Conservation (phyloP, 2,329 filamentous ascomycete genomes). For the Metarhizium sp. region DNA sequence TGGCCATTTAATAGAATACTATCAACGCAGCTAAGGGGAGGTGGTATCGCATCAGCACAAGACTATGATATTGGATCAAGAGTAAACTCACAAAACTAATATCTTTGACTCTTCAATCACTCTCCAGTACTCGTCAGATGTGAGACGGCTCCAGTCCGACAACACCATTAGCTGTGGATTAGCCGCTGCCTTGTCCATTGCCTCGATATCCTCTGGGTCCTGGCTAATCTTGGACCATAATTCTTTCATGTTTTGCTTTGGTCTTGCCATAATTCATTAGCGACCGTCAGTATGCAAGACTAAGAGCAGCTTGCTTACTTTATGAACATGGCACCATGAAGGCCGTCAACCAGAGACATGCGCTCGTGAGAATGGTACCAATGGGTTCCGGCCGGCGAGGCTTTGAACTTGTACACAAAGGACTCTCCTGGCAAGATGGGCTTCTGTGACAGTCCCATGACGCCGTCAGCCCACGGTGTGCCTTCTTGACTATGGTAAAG, state of each 20-base stretch:
- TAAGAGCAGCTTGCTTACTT: too few relatives aligned
- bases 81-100: too few relatives aligned
- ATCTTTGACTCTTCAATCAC: neutral
- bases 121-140: conserved; percentile 7
- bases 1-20: conserved; percentile 5
- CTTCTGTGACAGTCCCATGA: conserved; percentile 32
- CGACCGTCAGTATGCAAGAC: too few relatives aligned
- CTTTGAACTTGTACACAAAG: conserved; percentile 23
- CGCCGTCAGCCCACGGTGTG: conserved; percentile 36
- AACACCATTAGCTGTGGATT: conserved; percentile 6
- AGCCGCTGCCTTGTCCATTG: conserved; percentile 3
- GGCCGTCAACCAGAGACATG: conserved; percentile 8
- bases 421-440: conserved; percentile 24
- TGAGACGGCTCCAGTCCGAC: conserved; percentile 10
- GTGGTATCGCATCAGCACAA: too few relatives aligned
- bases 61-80: too few relatives aligned
- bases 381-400: conserved; percentile 6
- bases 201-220: conserved; percentile 4
- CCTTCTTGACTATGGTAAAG: neutral
- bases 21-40: too few relatives aligned
- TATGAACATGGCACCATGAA: conserved; percentile 5
- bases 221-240: neutral
- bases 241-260: too few relatives aligned
- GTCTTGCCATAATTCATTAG: too few relatives aligned
- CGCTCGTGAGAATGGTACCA: conserved; percentile 7